Evolutionary conservation across 1,284 basidiomycete genomes (phyloP).

Genomic region (Coniferiporia weirii): DNA sequence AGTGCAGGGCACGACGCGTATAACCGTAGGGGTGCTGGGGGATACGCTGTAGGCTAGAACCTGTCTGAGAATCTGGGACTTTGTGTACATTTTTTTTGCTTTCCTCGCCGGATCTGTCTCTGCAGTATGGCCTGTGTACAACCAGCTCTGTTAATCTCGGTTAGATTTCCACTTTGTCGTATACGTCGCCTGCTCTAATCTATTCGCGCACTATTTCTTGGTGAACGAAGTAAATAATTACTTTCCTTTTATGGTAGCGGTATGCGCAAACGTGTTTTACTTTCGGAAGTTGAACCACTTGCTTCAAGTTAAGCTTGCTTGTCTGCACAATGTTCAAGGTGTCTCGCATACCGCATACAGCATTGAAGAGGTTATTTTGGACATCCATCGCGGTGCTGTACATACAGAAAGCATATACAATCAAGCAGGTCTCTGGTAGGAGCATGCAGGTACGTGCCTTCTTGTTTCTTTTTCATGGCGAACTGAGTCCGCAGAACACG

Average conservation of each 20-base stretch:
- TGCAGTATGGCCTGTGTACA: conserved; percentile 6
- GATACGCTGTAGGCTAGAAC: conserved; percentile 13
- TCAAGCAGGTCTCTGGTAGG: conserved; percentile 54
- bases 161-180: not conserved
- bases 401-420: conserved; percentile 44
- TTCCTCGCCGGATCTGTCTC: not conserved
- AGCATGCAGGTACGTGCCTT: conserved; percentile 65
- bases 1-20: conserved; percentile 12
- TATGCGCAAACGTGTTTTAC: too few species aligned
- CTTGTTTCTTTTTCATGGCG: not conserved
- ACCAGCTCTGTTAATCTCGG: not conserved
- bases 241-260: too few species aligned
- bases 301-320: not conserved
- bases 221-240: too few species aligned
- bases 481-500: conserved; percentile 10
- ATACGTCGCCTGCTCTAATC: conserved; percentile 3
- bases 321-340: not conserved
- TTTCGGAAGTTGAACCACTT: too few species aligned
- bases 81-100: conserved; percentile 4
- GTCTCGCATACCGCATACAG: conserved; percentile 1
- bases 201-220: not conserved
- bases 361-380: conserved; percentile 43
- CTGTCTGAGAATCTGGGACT: not conserved
- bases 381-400: conserved; percentile 48
- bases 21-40: conserved; percentile 8